These are phyloP conservation scores for Yarrowia sp. DNA, from an alignment of 805 yeast genomes.

Conservation along the genomic window DNA sequence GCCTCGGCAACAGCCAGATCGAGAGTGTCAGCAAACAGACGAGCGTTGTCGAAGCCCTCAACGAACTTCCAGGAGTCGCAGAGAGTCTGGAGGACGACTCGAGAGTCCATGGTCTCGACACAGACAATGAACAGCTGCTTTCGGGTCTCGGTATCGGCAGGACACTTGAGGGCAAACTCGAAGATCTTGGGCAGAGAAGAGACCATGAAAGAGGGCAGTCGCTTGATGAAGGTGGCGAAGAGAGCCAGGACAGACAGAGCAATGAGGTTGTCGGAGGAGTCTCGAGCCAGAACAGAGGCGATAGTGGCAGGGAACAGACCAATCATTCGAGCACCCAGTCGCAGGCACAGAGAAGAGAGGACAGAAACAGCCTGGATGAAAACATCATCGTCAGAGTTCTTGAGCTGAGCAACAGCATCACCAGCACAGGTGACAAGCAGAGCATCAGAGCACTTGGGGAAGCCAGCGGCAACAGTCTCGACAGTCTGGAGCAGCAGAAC, in stretches of 20 bases:
- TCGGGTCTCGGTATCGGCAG: constrained; percentile 65
- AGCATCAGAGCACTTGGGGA: constrained; percentile 36
- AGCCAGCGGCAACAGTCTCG: constrained; percentile 24
- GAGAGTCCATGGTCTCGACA: constrained; percentile 70
- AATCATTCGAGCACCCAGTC: constrained; percentile 84
- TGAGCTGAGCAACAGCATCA: constrained; percentile 27
- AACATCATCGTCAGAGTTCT: constrained; percentile 59
- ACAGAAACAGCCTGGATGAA: constrained; percentile 76
- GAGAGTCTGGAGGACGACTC: constrained; percentile 66
- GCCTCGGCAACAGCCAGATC: constrained; percentile 69
- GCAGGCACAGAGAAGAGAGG: constrained; percentile 70
- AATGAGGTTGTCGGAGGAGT: constrained; percentile 50
- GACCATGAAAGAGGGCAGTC: constrained; percentile 83
- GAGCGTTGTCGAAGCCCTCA: constrained; percentile 54
- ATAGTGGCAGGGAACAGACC: constrained; percentile 80
- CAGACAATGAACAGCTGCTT: constrained; percentile 59
- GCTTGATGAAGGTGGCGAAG: constrained; percentile 75
- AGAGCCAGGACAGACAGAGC: constrained; percentile 77
- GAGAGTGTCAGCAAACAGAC: constrained; percentile 71
- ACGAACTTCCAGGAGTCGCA: constrained; percentile 65
- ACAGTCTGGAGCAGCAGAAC: constrained; percentile 32
- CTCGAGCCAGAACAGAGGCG: constrained; percentile 61
- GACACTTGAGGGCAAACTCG: constrained; percentile 54
- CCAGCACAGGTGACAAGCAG: constrained; percentile 29
- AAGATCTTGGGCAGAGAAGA: constrained; percentile 72